Conservation (phyloP, 148 eudicot genomes). For the Arbutus unedo region DNA sequence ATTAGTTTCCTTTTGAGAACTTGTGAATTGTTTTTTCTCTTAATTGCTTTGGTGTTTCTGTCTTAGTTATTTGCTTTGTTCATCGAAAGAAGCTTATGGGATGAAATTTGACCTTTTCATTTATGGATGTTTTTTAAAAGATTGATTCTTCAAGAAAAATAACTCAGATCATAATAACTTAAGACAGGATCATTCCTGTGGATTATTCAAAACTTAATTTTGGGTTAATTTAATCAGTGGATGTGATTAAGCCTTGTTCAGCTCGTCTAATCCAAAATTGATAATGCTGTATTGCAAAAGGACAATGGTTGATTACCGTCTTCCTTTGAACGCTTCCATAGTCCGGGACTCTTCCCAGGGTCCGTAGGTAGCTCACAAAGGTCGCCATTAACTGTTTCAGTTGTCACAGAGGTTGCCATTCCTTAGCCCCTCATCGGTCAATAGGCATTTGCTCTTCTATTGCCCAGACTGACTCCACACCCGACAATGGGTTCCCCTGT, state of each 20-base stretch:
- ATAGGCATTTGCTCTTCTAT: too few relatives aligned
- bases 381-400: too few relatives aligned
- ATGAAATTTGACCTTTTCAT: neutral
- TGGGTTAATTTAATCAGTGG: neutral
- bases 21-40: neutral
- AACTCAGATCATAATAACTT: neutral
- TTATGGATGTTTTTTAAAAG: neutral
- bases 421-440: too few relatives aligned
- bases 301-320: too few relatives aligned
- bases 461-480: too few relatives aligned
- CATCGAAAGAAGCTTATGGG: neutral
- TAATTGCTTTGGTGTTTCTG: neutral
- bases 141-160: neutral
- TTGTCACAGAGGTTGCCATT: too few relatives aligned
- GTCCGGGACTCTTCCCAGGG: too few relatives aligned
- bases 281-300: neutral
- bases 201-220: neutral
- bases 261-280: neutral
- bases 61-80: neutral
- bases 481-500: too few relatives aligned
- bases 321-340: too few relatives aligned
- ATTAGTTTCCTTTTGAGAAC: neutral
- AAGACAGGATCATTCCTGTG: neutral
- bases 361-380: too few relatives aligned
- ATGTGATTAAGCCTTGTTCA: neutral